Evolutionary conservation across 129 eudicot genomes (phyloP), one percentile per base, ranked within the genome.

Genomic region (Lonicera japonica): DNA sequence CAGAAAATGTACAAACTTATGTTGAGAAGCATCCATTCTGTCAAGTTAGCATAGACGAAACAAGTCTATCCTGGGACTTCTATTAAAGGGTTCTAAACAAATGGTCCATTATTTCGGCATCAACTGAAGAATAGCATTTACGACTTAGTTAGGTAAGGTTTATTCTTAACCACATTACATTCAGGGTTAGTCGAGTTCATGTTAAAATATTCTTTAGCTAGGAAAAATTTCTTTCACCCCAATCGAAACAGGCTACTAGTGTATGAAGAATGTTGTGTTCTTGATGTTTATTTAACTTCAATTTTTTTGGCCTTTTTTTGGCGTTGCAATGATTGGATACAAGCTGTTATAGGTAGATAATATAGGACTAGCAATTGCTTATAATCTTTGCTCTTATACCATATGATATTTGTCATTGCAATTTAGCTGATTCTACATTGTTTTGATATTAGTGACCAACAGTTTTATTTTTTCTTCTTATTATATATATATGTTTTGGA

Each of bases 21-120:
- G 89, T 87, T 52, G 80, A 80, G 72, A 68, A 71, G 60, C 71
- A 91, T 57, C 96, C 95, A 1, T 77, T 87, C 67, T 96, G 96
- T 60, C 95, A 84, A 72, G 18, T 70, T 40, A 63, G 73, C 50
- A 87, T 91, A 12, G 77, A 81, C 21, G 83, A 87, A 73, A 78
- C 61, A 13, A 71, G 36, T 72, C 53, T 66, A 20, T 53, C 36
- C 20, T 91, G 98, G 96, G 56, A 1, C 21, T 84, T 75, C 65
- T 91, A 91, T 61, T 54, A 63, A 6, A 75, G 36, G 12, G 82
- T 75, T 65, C 65, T 91, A 18, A 18, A 38, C 62, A 11, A 23
- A 45, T 21, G 21, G 22, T 25, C 65, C 23, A 12, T 22, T 18
- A 5, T 57, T 39, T 57, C 46, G 16, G n/a, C 63, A 43, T 43